Conservation (phyloP, 1,284 basidiomycete species). For the Ceratobasidium sp. region DNA sequence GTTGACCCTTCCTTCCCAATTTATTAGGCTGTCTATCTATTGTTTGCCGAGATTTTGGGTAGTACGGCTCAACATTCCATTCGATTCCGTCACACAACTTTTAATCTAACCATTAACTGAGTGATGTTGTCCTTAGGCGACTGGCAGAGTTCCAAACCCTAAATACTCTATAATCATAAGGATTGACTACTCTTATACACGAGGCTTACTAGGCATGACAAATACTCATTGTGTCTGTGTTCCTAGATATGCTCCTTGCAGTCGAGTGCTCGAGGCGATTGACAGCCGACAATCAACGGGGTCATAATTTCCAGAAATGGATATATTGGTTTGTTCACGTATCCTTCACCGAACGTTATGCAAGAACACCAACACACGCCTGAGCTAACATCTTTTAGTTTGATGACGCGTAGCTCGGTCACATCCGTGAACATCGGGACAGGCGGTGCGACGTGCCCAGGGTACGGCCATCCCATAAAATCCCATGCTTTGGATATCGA, state of each 20-base stretch:
- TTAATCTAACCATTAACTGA: background rate
- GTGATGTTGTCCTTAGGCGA: background rate
- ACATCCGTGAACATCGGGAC: no score
- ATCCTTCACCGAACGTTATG: conserved; percentile 1
- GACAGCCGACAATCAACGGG: conserved; percentile 1
- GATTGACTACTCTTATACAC: background rate
- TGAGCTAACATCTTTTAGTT: background rate
- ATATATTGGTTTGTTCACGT: conserved; percentile 17
- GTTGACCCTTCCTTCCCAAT: conserved; percentile 78
- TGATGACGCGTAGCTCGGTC: no score
- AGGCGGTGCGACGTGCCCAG: no score
- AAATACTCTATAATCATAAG: background rate
- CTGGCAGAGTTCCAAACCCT: background rate
- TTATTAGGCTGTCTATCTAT: conserved; percentile 57
- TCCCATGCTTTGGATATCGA: no score
- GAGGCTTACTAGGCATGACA: no score
- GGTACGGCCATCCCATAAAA: no score
- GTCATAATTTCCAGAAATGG: background rate
- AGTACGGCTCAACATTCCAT: no score
- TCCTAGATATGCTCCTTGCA: background rate
- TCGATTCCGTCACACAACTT: no score
- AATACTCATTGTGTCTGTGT: no score
- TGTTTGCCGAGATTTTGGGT: no score
- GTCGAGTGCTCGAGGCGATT: conserved; percentile 4
- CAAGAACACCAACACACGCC: background rate